phyloP scores from a whole-genome alignment of 2,329 filamentous ascomycete genomes.

The Diaporthe sp. region DNA sequence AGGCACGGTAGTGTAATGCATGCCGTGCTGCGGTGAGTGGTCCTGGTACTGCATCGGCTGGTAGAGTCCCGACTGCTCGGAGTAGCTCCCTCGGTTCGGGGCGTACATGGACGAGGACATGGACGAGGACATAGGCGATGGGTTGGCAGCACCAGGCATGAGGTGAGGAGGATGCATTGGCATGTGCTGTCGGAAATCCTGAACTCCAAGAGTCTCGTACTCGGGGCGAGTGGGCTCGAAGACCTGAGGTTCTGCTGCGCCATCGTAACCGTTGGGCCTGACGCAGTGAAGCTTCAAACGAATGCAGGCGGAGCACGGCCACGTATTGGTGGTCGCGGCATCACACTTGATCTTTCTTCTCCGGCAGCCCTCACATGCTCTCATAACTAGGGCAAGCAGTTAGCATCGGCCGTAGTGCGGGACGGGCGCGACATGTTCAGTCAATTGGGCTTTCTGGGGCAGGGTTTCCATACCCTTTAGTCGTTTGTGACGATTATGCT shows the following conservation, averaged over 20 bases:
- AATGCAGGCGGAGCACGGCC: slow-evolving; percentile 96
- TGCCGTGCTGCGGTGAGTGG: slow-evolving; percentile 59
- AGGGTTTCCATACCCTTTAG: slow-evolving; percentile 79
- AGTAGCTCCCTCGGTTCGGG: slow-evolving; percentile 62
- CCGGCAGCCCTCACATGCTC: slow-evolving; percentile 95
- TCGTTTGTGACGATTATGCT: slow-evolving; percentile 97
- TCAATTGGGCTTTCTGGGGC: slow-evolving; percentile 2
- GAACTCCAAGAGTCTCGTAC: slow-evolving; percentile 58
- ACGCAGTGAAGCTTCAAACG: slow-evolving; percentile 94
- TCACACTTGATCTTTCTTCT: slow-evolving; percentile 98
- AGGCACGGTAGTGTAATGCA: slow-evolving; percentile 69
- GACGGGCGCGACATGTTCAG: not conserved
- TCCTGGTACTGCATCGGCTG: slow-evolving; percentile 63
- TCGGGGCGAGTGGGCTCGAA: slow-evolving; percentile 62
- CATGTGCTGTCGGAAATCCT: slow-evolving; percentile 67
- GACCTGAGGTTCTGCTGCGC: slow-evolving; percentile 59
- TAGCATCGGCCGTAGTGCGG: not conserved
- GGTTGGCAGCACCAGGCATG: slow-evolving; percentile 51
- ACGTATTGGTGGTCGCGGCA: slow-evolving; percentile 95
- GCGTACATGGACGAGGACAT: slow-evolving; percentile 61
- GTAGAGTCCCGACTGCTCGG: slow-evolving; percentile 61
- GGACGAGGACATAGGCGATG: slow-evolving; percentile 52
- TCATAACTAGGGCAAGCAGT: slow-evolving; percentile 78
- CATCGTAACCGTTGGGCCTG: slow-evolving; percentile 86
- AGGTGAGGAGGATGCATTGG: slow-evolving; percentile 61